A percentile compares a stretch with the other conserved stretches of the same genome.
Evolutionary conservation across 257 asterid species (phyloP).

Genomic region (Nicotiana knightiana): DNA sequence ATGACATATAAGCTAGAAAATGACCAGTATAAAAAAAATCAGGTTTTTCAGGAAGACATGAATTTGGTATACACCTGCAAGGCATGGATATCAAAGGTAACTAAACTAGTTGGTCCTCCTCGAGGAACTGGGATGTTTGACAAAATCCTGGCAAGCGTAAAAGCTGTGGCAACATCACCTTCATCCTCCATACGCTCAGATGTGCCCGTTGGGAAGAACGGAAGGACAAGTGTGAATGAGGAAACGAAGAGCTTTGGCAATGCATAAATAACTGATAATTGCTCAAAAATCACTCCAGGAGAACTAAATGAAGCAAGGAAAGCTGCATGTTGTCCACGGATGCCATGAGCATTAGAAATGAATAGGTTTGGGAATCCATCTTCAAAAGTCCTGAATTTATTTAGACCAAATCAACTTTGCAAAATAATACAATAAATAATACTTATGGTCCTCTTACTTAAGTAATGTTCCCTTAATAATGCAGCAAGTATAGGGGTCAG

Average conservation of each 20-base stretch:
- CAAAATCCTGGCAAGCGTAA: slow-evolving; percentile 92
- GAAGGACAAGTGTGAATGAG: slow-evolving; percentile 94
- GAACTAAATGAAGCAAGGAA: slow-evolving; percentile 97
- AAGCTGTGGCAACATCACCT: slow-evolving; percentile 98
- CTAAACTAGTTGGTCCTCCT: slow-evolving; percentile 97
- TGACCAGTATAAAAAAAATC: not conserved
- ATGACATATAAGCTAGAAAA: slow-evolving; percentile 1
- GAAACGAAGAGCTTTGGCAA: slow-evolving; percentile 87
- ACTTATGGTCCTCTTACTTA: slow-evolving; percentile 6
- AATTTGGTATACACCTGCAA: slow-evolving; percentile 55
- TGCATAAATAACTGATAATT: slow-evolving; percentile 77
- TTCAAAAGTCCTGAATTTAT: slow-evolving; percentile 68
- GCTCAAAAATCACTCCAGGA: slow-evolving; percentile 98
- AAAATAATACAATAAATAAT: slow-evolving; percentile 5
- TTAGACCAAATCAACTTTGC: slow-evolving; percentile 6
- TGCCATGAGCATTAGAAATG: slow-evolving; percentile 93
- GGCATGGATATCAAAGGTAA: slow-evolving; percentile 94
- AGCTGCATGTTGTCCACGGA: slow-evolving; percentile 93
- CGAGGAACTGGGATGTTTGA: slow-evolving; percentile 79
- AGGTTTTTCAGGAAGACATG: not conserved
- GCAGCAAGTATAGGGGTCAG: not conserved
- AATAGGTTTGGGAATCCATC: slow-evolving; percentile 97
- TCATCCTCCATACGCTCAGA: slow-evolving; percentile 99
- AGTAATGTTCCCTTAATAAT: not conserved
- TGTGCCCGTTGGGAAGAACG: slow-evolving; percentile 97